These are phyloP conservation scores for Magnolia sinica DNA, from an alignment of 164 flowering plant species.

Conservation along the genomic window DNA sequence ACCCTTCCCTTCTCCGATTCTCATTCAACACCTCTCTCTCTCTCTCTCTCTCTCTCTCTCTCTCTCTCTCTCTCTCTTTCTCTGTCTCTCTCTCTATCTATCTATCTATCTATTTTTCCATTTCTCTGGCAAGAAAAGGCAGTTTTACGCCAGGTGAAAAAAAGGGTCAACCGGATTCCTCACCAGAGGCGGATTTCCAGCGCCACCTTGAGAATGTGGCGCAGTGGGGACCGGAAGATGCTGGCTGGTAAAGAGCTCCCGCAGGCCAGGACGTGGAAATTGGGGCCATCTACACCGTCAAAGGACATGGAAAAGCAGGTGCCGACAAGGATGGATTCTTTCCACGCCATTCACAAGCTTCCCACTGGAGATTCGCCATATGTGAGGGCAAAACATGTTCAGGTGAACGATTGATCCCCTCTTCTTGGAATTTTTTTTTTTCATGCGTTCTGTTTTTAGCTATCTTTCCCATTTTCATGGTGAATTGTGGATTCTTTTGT, in stretches of 20 bases:
- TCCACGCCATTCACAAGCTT: conserved; percentile 61
- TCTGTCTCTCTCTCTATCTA: not conserved
- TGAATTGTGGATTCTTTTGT: not conserved
- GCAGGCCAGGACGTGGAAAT: conserved; percentile 31
- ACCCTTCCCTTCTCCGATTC: not conserved
- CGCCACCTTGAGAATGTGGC: conserved; percentile 13
- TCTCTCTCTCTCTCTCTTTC: not conserved
- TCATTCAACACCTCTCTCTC: not conserved
- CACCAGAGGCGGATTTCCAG: not conserved
- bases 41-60: not conserved
- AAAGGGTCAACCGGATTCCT: not conserved
- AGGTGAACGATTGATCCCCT: conserved; percentile 34
- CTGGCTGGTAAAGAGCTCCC: conserved; percentile 35
- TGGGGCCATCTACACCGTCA: conserved; percentile 16
- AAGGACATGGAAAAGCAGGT: conserved; percentile 33
- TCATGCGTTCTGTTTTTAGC: not conserved
- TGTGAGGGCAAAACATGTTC: conserved; percentile 84
- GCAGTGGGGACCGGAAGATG: conserved; percentile 5
- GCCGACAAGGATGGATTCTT: conserved; percentile 30
- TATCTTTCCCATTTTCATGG: not conserved
- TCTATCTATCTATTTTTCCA: not conserved
- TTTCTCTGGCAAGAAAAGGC: not conserved
- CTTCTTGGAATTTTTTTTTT: not conserved
- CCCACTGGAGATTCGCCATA: conserved; percentile 82
- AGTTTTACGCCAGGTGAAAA: not conserved